Base-by-base conservation (phyloP, 768 basidiomycete species). In the Tricholoma bakamatsutake region DNA sequence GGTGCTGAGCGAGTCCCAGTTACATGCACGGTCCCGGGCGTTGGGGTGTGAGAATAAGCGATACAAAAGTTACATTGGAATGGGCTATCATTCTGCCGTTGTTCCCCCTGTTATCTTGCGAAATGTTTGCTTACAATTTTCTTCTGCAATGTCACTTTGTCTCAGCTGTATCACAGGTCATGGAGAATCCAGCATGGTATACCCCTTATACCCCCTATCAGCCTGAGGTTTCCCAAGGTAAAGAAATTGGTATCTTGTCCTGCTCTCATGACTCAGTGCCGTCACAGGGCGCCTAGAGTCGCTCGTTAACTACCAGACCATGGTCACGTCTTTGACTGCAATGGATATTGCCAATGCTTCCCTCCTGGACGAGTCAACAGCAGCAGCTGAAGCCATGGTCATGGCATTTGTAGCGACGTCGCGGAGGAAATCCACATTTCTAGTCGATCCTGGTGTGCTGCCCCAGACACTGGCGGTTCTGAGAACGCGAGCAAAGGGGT, bases 131-230 rank as follows among this genome's bases (percentile, higher is more conserved):
- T 28, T 18, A 35, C 33, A 54, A 50, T n/a, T 43, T 43, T 13
- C 49, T 13, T 45, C 31, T 52, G 3, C 11, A 15, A 28, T 28
- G 27, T 11, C 1, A 27, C 27, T 40, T 42, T 30, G 15, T 21
- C 51, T 52, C 49, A 53, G 17, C 35, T 40, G 10, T 42, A 30
- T 59, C 55, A 2, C 54, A 91, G 90, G 75, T 92, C 57, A 85
- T 88, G 76, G 95, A 99, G 72, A 98, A 96, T 66, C 96, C 94
- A 27, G 92, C 89, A 3, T 99, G 96, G 96, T 98, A 98, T 71
- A 98, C 95, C 5, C 92, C 88, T 13, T 95, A 96, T 69, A 95
- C 94, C 0, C 93, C 93, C 1, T 95, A 95, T 72, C 93, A 97
- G 65, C 94, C 96, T 1, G 96, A 99, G 78, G 89, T 98, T 69